These are phyloP conservation scores for Corchorus capsularis DNA, from an alignment of 345 rosid genomes.

Conservation along the genomic window DNA sequence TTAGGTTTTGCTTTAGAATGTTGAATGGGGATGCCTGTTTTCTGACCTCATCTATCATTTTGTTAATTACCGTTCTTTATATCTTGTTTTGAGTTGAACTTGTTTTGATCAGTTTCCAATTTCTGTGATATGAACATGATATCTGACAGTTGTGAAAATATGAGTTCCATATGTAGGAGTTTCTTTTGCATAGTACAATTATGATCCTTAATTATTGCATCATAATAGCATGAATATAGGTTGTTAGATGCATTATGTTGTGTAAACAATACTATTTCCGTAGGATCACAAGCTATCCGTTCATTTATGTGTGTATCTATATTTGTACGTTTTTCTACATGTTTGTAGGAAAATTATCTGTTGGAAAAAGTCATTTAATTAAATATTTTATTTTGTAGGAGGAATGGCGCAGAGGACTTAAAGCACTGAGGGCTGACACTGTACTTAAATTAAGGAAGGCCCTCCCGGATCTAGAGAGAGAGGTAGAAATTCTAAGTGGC, in stretches of 20 bases:
- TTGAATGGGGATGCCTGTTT: background rate
- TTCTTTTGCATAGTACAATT: background rate
- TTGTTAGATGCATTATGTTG: conserved; percentile 3
- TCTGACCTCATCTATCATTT: background rate
- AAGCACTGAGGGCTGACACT: conserved; percentile 66
- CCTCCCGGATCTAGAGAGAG: conserved; percentile 79
- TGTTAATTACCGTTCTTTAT: background rate
- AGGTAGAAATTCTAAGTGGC: conserved; percentile 46
- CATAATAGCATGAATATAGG: background rate
- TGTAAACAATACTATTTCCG: background rate
- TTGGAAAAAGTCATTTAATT: background rate
- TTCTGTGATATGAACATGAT: background rate
- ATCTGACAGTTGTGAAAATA: background rate
- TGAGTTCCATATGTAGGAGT: background rate
- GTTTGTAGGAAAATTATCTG: background rate
- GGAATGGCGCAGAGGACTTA: conserved; percentile 88
- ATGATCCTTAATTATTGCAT: background rate
- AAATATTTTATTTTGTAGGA: conserved; percentile 46
- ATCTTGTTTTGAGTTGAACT: background rate
- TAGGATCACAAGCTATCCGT: conserved; percentile 1
- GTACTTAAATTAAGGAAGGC: conserved; percentile 71
- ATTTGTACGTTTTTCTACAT: background rate
- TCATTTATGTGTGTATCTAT: background rate
- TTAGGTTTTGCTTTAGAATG: conserved; percentile 1
- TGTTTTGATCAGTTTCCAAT: background rate